phyloP scores from a whole-genome alignment of 139 green algal genomes.

The Volvox reticuliferus region DNA sequence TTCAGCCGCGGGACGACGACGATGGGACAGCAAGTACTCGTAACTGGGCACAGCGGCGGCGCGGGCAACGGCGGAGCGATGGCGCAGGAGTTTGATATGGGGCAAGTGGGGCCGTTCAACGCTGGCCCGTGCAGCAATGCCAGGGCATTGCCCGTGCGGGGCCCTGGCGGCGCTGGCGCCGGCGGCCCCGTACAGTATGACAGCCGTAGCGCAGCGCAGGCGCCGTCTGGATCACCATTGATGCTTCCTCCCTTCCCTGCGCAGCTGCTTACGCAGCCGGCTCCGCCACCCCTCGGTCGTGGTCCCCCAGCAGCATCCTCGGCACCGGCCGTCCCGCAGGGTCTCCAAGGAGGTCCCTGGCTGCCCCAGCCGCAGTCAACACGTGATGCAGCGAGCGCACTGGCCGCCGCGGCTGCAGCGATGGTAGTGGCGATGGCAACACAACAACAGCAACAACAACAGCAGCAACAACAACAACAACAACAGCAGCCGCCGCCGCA shows the following conservation, averaged over 20 bases:
- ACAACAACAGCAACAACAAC: neutral
- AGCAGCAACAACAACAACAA: neutral
- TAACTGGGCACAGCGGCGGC: neutral
- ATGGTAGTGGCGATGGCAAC: slow-evolving; percentile 9
- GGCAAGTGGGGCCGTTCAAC: too few relatives aligned
- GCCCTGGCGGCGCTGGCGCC: neutral
- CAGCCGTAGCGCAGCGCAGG: neutral
- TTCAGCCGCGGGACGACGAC: neutral
- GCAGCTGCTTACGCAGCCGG: neutral
- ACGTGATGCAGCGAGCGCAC: neutral
- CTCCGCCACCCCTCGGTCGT: neutral
- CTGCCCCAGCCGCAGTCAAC: neutral
- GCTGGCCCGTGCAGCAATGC: too few relatives aligned
- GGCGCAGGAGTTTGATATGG: neutral
- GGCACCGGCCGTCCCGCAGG: neutral
- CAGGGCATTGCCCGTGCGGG: too few relatives aligned
- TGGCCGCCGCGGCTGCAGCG: neutral
- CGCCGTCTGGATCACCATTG: neutral
- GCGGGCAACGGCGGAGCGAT: neutral
- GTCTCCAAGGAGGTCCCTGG: neutral
- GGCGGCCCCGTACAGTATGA: neutral
- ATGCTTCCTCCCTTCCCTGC: neutral
- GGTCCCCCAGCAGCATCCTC: neutral
- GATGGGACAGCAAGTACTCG: neutral
- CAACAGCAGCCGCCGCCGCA: neutral